Base-by-base conservation (phyloP, 2,329 filamentous ascomycete genomes). In the Lasiodiplodia gonubiensis region DNA sequence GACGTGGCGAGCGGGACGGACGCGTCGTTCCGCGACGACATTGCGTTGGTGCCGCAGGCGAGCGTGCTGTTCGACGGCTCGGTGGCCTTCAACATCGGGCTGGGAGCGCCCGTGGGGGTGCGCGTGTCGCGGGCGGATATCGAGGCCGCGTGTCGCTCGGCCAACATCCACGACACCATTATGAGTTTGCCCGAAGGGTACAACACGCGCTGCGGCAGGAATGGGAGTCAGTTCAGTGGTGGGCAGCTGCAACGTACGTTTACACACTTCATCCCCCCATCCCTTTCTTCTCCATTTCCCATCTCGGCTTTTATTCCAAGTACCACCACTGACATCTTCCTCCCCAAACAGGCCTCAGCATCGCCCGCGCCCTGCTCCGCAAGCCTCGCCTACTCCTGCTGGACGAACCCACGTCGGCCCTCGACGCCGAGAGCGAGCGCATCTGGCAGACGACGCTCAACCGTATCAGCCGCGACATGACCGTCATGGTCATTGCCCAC, bases 131-230 rank as follows among this genome's bases (percentile, higher is more conserved):
- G 7, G 30, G 30, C 30, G 30, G 30, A 33, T 33, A 33, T 33
- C 8, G 30, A 89, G 69, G 85, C 87, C 65, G 90, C 90, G 0
- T 92, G 89, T 73, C 84, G 84, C 67, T 78, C 90, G 16, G 89
- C 89, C 35, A 90, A 90, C 73, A 90, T 92, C 69, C 89, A 92
- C 77, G 88, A 92, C 30, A 87, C 86, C 23, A 89, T 92, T 70
- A 79, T 82, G 67, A 78, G 82, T 0, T 78, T 92, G 16, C 89
- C 89, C 0, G 79, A 89, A 16, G 88, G 89, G 0, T 92, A 92
- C 73, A 79, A 90, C 12, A 92, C 89, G 0, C 75, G 76, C 18
- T 78, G 76, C 68, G 80, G 80, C 18, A 73, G 78, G 3, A 79
- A 76, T 27, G 80, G 80, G 7, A 79, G 75, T 35, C 76, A 78